Conservation (phyloP, 2,329 filamentous ascomycete genomes). For the Aspergillus caelatus region DNA sequence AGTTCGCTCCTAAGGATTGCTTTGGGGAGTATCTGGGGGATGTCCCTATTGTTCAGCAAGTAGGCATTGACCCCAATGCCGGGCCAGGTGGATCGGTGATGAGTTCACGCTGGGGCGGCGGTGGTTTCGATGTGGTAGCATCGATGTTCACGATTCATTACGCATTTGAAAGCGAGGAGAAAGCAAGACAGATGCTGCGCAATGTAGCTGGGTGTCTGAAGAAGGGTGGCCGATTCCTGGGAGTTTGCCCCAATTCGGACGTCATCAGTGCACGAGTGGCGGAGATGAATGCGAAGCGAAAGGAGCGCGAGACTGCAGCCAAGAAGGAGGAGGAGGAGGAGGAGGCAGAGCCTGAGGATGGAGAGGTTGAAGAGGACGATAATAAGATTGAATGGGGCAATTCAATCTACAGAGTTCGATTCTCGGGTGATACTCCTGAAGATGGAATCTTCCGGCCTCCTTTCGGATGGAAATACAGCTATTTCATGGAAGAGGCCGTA, state of each 20-base stretch:
- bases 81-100: slow-evolving; percentile 58
- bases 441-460: slow-evolving; percentile 93
- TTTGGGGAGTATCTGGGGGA: slow-evolving; percentile 83
- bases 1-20: slow-evolving; percentile 90
- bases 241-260: slow-evolving; percentile 96
- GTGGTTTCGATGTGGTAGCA: slow-evolving; percentile 92
- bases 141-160: slow-evolving; percentile 99
- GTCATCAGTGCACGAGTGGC: slow-evolving; percentile 79
- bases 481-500: slow-evolving; percentile 93
- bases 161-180: slow-evolving; percentile 89
- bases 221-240: slow-evolving; percentile 92
- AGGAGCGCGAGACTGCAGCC: slow-evolving; percentile 48
- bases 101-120: slow-evolving; percentile 68
- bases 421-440: slow-evolving; percentile 77
- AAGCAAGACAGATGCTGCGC: slow-evolving; percentile 86
- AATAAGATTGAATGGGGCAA: slow-evolving; percentile 84
- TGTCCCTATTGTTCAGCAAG: slow-evolving; percentile 77
- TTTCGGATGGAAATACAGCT: slow-evolving; percentile 97
- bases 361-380: slow-evolving; percentile 64
- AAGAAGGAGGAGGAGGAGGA: slow-evolving; percentile 36
- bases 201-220: slow-evolving; percentile 90
- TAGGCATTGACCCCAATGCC: slow-evolving; percentile 79
- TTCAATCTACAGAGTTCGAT: slow-evolving; percentile 85
- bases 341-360: slow-evolving; percentile 43
- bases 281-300: slow-evolving; percentile 66